Evolutionary conservation across 2,329 filamentous ascomycete genomes (phyloP).

Genomic region (Penicillium sp.): DNA sequence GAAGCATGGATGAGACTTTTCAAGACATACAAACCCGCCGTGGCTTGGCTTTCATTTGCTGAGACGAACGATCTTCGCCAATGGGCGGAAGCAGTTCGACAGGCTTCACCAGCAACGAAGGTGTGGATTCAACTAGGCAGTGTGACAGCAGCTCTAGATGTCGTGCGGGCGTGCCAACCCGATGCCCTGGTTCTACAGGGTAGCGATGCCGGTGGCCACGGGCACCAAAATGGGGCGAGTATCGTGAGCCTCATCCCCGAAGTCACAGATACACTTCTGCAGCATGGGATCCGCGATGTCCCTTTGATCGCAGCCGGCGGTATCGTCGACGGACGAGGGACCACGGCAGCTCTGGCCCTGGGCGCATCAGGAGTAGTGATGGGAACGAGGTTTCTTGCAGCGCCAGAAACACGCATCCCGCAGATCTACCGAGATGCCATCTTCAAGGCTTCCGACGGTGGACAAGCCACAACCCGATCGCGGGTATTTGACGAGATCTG

Average conservation of each 20-base stretch:
- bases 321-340: slow-evolving; percentile 51
- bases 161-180: slow-evolving; percentile 10
- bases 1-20: slow-evolving; percentile 10
- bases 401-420: slow-evolving; percentile 49
- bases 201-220: slow-evolving; percentile 18
- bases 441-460: slow-evolving; percentile 52
- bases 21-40: slow-evolving; percentile 12
- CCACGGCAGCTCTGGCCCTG: slow-evolving; percentile 49
- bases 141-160: slow-evolving; percentile 12
- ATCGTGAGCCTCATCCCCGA: slow-evolving; percentile 13
- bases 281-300: slow-evolving; percentile 29
- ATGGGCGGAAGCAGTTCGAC: slow-evolving; percentile 12
- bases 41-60: slow-evolving; percentile 20
- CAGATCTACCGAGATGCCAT: slow-evolving; percentile 52
- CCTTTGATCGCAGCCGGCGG: slow-evolving; percentile 53
- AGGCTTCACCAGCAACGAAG: slow-evolving; percentile 9
- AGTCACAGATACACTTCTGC: not conserved
- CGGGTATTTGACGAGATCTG: slow-evolving; percentile 19
- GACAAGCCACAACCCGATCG: slow-evolving; percentile 10
- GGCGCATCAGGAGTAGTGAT: slow-evolving; percentile 57
- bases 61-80: slow-evolving; percentile 4
- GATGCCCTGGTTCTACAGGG: slow-evolving; percentile 21
- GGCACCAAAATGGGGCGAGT: slow-evolving; percentile 11
- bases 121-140: slow-evolving; percentile 17
- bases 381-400: slow-evolving; percentile 62